phyloP scores from a whole-genome alignment of 441 rosid species.

The Cnidoscolus chayamansa region DNA sequence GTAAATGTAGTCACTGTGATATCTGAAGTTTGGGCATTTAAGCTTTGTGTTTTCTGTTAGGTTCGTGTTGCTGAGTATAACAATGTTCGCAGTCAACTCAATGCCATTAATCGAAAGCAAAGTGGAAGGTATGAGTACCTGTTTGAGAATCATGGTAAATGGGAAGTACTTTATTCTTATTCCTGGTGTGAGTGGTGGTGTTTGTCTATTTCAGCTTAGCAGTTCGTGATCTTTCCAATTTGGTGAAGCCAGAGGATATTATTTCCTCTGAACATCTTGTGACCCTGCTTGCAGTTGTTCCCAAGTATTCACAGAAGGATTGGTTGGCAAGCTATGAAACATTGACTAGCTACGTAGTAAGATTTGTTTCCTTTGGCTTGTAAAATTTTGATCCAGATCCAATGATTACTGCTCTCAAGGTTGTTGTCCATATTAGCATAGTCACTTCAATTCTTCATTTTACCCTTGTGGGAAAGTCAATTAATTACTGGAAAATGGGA shows the following conservation, averaged over 20 bases:
- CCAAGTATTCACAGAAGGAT: constrained; percentile 96
- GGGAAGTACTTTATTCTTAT: neutral
- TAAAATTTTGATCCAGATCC: neutral
- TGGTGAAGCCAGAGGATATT: constrained; percentile 92
- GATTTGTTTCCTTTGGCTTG: constrained; percentile 16
- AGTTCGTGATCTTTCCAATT: constrained; percentile 92
- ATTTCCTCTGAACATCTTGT: constrained; percentile 73
- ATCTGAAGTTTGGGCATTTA: constrained; percentile 17
- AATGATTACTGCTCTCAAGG: neutral
- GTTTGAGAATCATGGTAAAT: neutral
- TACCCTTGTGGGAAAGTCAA: neutral
- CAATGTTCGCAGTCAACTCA: constrained; percentile 91
- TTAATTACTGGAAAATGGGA: neutral
- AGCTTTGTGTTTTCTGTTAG: constrained; percentile 38
- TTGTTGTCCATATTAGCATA: neutral
- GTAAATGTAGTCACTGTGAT: neutral
- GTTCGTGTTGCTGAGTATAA: constrained; percentile 94
- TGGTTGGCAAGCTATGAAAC: constrained; percentile 94
- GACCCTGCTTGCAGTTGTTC: constrained; percentile 83
- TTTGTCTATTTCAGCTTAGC: constrained; percentile 72
- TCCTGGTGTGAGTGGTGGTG: constrained; percentile 23
- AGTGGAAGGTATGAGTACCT: constrained; percentile 71
- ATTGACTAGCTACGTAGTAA: constrained; percentile 90
- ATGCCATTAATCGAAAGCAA: constrained; percentile 91
- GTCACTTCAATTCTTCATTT: neutral